Conservation (phyloP, 1,284 basidiomycete species). For the Cystobasidiaceae sp. region DNA sequence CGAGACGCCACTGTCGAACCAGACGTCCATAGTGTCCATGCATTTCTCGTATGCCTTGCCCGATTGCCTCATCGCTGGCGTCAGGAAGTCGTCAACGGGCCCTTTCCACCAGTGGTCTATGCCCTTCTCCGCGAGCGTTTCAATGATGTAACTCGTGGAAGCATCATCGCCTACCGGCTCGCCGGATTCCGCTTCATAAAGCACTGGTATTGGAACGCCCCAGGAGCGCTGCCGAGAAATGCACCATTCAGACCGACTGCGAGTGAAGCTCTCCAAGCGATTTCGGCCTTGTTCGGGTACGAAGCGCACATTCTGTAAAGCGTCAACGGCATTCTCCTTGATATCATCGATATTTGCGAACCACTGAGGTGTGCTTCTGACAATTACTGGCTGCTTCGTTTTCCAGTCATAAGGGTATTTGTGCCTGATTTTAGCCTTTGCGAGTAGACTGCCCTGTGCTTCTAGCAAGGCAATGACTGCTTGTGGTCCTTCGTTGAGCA, state of each 20-base stretch:
- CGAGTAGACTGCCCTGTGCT: conserved; percentile 56
- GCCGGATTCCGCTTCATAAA: conserved; percentile 65
- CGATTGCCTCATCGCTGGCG: conserved; percentile 53
- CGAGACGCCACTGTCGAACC: conserved; percentile 96
- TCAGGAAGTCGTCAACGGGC: conserved; percentile 73
- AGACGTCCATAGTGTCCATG: conserved; percentile 95
- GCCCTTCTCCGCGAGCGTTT: conserved; percentile 66
- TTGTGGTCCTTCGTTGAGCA: conserved; percentile 65
- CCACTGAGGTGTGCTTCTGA: conserved; percentile 94
- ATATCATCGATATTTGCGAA: conserved; percentile 85
- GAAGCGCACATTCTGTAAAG: conserved; percentile 70
- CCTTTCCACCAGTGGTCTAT: conserved; percentile 88
- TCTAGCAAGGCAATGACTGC: conserved; percentile 62
- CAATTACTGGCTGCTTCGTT: conserved; percentile 83
- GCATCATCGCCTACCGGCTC: conserved; percentile 62
- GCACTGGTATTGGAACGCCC: conserved; percentile 93
- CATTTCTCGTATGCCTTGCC: conserved; percentile 58
- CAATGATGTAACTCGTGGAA: conserved; percentile 72
- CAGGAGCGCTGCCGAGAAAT: conserved; percentile 96
- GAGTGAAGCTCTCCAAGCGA: conserved; percentile 77
- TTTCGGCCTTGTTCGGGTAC: conserved; percentile 72
- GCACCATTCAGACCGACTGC: conserved; percentile 93
- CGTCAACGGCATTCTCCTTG: conserved; percentile 67
- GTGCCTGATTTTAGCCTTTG: conserved; percentile 70
- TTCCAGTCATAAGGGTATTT: conserved; percentile 97